Evolutionary conservation across 768 basidiomycete species (phyloP), one percentile per base, ranked within the genome.

Genomic region (Scleroderma citrinum): DNA sequence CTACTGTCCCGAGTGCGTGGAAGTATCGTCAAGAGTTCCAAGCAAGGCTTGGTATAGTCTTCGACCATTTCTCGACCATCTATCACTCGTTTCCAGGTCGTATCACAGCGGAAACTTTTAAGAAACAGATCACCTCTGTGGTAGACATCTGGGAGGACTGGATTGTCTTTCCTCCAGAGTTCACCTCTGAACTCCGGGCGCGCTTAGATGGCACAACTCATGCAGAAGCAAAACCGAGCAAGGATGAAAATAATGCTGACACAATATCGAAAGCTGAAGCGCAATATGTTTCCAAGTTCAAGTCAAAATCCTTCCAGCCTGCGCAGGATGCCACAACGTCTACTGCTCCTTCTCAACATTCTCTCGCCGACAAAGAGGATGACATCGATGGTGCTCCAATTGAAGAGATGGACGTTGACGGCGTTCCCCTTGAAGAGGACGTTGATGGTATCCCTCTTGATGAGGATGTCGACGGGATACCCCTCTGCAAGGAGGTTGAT

Each of bases 71-170:
- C 26, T 87, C 87, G 20, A 87, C 85, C 40, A 91, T 99, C 47
- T 93, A 96, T 62, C 87, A 92, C 53, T 93, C 93, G 7, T 97
- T 98, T 64, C 92, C 93, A 2, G 95, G 95, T 2, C 77, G 92
- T 44, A 93, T 99, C 64, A 95, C 93, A 2, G 95, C 95, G 12
- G 94, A 98, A 56, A 85, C 87, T 1, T 99, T 98, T 76, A 94
- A 88, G 71, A 86, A 85, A 56, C 92, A 97, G 66, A 91, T 98
- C 51, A 83, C 81, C 5, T 72, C 83, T 7, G 82, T 98, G 16
- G 77, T 98, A 5, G 94, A 97, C 59, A 85, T 97, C 26, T 97
- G 96, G 93, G 96, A 97, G 62, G 87, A 96, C 63, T 95, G 94
- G 93, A 94, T 98, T 50, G 89, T 97, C 29, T 98, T 98, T 63